Conservation (phyloP, 2,329 filamentous ascomycete species). For the Ophiostoma triangulosporum region DNA sequence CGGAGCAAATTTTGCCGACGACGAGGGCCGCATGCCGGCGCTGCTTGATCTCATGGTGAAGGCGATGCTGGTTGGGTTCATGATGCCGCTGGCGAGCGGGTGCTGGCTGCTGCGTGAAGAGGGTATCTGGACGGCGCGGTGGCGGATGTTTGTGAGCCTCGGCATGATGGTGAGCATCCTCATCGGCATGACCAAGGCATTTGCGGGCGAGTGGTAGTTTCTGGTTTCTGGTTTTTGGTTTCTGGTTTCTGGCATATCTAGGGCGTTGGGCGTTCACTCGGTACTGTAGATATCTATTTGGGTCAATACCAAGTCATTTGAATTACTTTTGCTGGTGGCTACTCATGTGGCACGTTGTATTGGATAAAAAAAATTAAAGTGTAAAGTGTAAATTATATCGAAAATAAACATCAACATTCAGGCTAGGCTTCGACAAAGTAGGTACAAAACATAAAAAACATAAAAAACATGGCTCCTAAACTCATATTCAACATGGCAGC, state of each 20-base stretch:
- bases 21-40: slow-evolving; percentile 33
- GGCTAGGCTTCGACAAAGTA: neutral
- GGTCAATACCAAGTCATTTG: too few species aligned
- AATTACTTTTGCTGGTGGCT: too few species aligned
- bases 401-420: neutral
- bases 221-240: neutral
- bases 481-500: neutral
- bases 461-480: neutral
- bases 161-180: slow-evolving; percentile 69
- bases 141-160: slow-evolving; percentile 74
- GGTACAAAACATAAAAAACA: neutral
- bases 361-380: too few species aligned
- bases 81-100: slow-evolving; percentile 81
- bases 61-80: slow-evolving; percentile 83
- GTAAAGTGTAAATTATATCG: neutral
- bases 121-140: slow-evolving; percentile 71
- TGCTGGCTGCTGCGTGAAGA: slow-evolving; percentile 79
- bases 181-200: slow-evolving; percentile 53
- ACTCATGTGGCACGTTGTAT: too few species aligned
- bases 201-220: slow-evolving; percentile 23
- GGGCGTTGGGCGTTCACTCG: neutral
- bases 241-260: neutral
- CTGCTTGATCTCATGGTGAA: slow-evolving; percentile 75
- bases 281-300: too few species aligned
- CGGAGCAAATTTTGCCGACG: slow-evolving; percentile 23